Conservation (phyloP, 1,139 yeast species). For the Pichia sp. region DNA sequence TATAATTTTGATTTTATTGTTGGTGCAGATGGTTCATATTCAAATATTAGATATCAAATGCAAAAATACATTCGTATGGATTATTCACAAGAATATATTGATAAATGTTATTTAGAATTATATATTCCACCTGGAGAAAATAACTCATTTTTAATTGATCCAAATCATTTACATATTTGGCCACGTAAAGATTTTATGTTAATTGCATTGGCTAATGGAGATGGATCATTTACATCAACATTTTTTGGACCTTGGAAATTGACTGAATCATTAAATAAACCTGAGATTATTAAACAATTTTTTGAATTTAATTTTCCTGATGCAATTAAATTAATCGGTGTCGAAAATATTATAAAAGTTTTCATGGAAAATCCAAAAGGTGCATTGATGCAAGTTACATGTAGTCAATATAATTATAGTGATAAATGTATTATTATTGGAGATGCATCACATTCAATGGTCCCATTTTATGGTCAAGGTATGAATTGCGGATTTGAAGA, state of each 20-base stretch:
- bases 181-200: conserved; percentile 84
- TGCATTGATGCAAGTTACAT: conserved; percentile 60
- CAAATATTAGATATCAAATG: conserved; percentile 64
- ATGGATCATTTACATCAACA: conserved; percentile 86
- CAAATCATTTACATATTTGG: conserved; percentile 89
- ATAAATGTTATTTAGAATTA: conserved; percentile 77
- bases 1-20: conserved; percentile 46
- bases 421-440: conserved; percentile 71
- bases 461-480: conserved; percentile 95
- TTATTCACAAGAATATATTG: conserved; percentile 70
- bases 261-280: conserved; percentile 46
- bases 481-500: conserved; percentile 97
- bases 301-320: conserved; percentile 65
- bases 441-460: conserved; percentile 96
- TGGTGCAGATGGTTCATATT: conserved; percentile 87
- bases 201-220: conserved; percentile 79
- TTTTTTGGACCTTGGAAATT: conserved; percentile 80
- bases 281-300: conserved; percentile 38
- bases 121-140: conserved; percentile 54
- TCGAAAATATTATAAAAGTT: conserved; percentile 39
- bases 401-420: conserved; percentile 61
- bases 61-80: conserved; percentile 67
- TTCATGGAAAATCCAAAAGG: conserved; percentile 67
- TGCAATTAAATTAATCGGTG: conserved; percentile 64
- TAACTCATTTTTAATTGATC: conserved; percentile 48